Evolutionary conservation across 1,284 basidiomycete species (phyloP).

Genomic region (Ceratobasidium sp.): DNA sequence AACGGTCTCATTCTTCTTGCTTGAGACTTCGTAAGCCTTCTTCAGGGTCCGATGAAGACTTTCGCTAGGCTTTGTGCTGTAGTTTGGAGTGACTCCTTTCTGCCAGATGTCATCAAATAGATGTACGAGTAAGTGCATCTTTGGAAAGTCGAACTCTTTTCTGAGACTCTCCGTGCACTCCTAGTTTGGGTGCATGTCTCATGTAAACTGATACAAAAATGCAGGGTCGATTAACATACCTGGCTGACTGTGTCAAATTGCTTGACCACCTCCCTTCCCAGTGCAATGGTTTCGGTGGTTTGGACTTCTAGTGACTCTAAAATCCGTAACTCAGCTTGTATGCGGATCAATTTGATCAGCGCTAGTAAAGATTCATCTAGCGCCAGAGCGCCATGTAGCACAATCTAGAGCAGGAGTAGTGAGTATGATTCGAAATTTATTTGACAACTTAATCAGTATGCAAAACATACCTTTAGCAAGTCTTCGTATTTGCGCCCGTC

Average conservation of each 20-base stretch:
- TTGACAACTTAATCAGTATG: neutral
- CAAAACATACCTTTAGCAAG: neutral
- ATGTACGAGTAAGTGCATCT: slow-evolving; percentile 12
- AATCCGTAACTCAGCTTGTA: neutral
- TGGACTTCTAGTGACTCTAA: neutral
- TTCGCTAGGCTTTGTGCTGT: slow-evolving; percentile 16
- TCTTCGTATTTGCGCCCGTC: slow-evolving; percentile 7
- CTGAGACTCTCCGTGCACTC: neutral
- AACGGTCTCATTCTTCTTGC: neutral
- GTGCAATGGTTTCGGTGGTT: neutral
- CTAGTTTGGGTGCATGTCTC: neutral
- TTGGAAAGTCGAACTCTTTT: neutral
- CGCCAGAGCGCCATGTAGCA: neutral
- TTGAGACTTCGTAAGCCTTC: neutral
- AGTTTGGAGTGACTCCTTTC: slow-evolving; percentile 2
- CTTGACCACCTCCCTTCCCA: neutral
- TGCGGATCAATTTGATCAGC: neutral
- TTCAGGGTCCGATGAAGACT: neutral
- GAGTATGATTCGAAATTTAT: no score
- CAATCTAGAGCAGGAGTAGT: neutral
- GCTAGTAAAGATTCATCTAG: neutral
- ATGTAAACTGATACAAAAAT: neutral
- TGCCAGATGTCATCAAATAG: neutral
- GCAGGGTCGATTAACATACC: neutral
- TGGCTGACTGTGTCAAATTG: neutral